These are phyloP conservation scores for Mycena rebaudengoi DNA, from an alignment of 768 basidiomycete genomes.

Conservation along the genomic window DNA sequence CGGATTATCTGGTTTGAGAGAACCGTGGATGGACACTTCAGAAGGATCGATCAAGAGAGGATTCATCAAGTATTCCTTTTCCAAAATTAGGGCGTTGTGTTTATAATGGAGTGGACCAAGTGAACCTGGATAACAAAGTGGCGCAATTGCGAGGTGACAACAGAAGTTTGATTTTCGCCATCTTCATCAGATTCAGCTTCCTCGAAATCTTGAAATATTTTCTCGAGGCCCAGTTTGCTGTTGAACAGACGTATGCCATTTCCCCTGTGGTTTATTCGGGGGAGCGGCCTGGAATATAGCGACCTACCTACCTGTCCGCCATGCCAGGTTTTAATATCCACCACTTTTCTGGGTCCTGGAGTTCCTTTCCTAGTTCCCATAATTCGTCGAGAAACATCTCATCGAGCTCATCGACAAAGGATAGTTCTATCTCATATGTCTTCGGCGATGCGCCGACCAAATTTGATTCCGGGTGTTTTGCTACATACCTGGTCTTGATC, in stretches of 20 bases:
- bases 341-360: conserved; percentile 70
- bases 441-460: conserved; percentile 67
- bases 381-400: conserved; percentile 94
- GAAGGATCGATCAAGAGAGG: conserved; percentile 83
- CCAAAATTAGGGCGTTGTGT: conserved; percentile 4
- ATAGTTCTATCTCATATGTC: conserved; percentile 87
- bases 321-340: conserved; percentile 92
- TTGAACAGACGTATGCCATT: conserved; percentile 94
- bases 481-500: no score
- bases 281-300: no score
- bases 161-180: conserved; percentile 54
- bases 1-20: conserved; percentile 31
- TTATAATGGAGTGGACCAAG: no score
- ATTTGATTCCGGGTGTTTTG: conserved; percentile 70
- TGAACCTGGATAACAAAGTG: conserved; percentile 95
- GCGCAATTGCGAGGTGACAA: conserved; percentile 87
- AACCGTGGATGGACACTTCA: conserved; percentile 46
- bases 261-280: conserved; percentile 96
- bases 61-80: conserved; percentile 85
- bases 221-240: conserved; percentile 71
- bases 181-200: conserved; percentile 56
- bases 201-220: conserved; percentile 87
- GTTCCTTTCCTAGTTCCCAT: conserved; percentile 78
- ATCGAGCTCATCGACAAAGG: conserved; percentile 93
- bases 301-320: no score